Percentiles rank a stretch among this genome's conserved stretches.
These are phyloP conservation scores for Backusella macrospora DNA, from an alignment of 192 early-diverging fungal species.

Conservation along the genomic window DNA sequence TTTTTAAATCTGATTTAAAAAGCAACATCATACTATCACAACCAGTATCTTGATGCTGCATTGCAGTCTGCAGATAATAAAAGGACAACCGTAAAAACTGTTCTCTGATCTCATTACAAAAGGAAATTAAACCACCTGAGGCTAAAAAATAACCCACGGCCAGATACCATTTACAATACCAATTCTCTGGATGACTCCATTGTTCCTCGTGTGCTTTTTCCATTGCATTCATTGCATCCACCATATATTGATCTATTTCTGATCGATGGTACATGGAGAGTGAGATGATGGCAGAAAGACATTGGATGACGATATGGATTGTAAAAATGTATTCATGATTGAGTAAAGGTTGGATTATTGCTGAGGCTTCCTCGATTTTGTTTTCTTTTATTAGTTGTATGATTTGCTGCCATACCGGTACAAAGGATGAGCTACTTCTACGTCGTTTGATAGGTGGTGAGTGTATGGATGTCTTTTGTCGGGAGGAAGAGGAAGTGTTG, in stretches of 20 bases:
- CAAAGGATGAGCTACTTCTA: background rate
- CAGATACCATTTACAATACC: constrained; percentile 26
- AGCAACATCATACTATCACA: background rate
- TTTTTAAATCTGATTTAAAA: background rate
- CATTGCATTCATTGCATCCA: constrained; percentile 9
- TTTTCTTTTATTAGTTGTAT: background rate
- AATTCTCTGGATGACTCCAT: constrained; percentile 1
- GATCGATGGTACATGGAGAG: background rate
- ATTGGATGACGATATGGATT: background rate
- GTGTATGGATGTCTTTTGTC: background rate
- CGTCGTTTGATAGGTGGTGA: background rate
- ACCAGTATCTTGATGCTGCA: background rate
- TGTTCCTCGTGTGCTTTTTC: constrained; percentile 8
- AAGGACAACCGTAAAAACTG: constrained; percentile 18
- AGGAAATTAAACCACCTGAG: background rate
- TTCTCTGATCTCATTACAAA: background rate
- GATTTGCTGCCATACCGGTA: background rate
- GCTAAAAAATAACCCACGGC: constrained; percentile 21
- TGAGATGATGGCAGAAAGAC: background rate
- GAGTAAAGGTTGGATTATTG: background rate
- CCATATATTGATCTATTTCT: background rate
- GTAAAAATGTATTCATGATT: background rate
- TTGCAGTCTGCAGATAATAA: background rate
- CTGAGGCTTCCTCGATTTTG: background rate
- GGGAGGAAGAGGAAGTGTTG: background rate